Evolutionary conservation across 75 land plant species (phyloP), one percentile per base, ranked within the genome.

Genomic region (Pinus tabuliformis): DNA sequence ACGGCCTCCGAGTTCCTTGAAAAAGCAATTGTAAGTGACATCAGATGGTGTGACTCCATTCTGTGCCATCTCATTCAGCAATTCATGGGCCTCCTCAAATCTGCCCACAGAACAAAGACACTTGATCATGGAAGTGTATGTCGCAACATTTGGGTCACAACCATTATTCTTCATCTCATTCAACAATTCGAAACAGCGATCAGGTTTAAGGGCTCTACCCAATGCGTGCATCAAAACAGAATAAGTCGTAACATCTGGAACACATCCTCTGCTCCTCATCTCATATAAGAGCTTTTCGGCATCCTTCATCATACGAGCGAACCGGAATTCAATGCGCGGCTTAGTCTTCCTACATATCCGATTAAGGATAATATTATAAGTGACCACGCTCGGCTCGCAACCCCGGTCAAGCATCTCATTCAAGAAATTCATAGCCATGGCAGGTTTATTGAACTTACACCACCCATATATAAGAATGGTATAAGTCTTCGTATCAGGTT

Each of bases 71-170:
- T 95, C 98, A 59, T 73, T 72, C 57, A 95, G 83, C 76, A 95
- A 74, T 20, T 70, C 72, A 76, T 93, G 88, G 2, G 92, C 98
- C 21, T 91, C 89, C 21, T 86, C 86, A 15, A 90, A 63, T 75
- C 89, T 90, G 52, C 93, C 93, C 61, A 79, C 80, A 18, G 93
- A 86, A 57, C 95, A 86, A 56, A 94, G 84, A 39, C 95, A 89
- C 73, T 91, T 91, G 49, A 95, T 80, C 64, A 90, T 86, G 3
- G 93, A 92, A 7, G 95, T 93, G 78, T 94, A 96, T 3, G 99
- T 96, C 3, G 74, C 87, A 49, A 89, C 80, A 56, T 62, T 85
- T 0, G 90, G 92, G 6, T 77, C 73, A 8, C 88, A 83, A 21
- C 92, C 90, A 16, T 62, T 77, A 21, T 81, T 88, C 52, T 79